Evolutionary conservation across 495 filamentous ascomycete genomes (phyloP), one percentile per base, ranked within the genome.

Genomic region (Penicillium soppii): DNA sequence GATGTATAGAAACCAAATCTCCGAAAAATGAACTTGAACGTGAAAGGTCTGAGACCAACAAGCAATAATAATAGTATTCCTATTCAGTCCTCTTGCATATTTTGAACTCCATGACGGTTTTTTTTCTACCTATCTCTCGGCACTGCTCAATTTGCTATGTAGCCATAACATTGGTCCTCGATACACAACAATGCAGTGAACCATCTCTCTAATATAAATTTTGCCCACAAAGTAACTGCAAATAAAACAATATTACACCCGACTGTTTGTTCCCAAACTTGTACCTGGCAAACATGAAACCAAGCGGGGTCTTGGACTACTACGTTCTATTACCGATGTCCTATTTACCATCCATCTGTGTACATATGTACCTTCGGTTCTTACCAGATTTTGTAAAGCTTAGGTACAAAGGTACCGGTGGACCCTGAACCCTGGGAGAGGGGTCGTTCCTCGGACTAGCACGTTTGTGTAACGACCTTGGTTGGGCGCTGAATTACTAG

Each of bases 241-340:
- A 26, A 21, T 15, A 15, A 13, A 42, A 42, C 23, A 5, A n/a
- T 22, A 17, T 13, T 43, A 13, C 25, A 43, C 41, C 41, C 41
- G 41, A 12, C 21, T 30, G 41, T 30, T 32, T 35, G 22, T 26
- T 47, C 30, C 8, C 26, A n/a, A 37, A 13, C 44, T 19, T 4
- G 44, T 47, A 47, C 44, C 44, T 47, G 44, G 32, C 32, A 19
- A 36, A 26, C 37, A 37, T 25, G 13, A 12, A 47, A 37, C 26
- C 44, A 1, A 20, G 21, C 32, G 44, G 44, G 30, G 21, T 37
- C 20, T 37, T 17, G n/a, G 41, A 23, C 20, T 21, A 1, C 1
- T 4, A 7, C 12, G 30, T 5, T 5, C 19, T 19, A 25, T 22
- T 41, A 10, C 3, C 12, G 15, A 6, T 41, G 12, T 20, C 3